phyloP scores from a whole-genome alignment of 257 asterid species.

The Primulina huaijiensis region DNA sequence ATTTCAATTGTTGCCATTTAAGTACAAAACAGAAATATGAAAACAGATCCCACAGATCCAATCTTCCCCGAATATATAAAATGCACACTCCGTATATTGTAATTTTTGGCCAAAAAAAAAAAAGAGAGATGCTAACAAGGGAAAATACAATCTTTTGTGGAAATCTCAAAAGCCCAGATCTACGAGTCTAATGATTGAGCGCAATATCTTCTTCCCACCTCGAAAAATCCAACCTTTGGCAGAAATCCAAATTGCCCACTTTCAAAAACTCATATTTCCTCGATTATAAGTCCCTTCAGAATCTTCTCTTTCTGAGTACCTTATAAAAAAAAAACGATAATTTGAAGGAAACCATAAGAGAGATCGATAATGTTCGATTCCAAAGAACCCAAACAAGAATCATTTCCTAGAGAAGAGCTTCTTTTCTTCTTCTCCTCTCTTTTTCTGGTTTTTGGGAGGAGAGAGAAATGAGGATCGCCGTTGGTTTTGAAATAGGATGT shows the following conservation, averaged over 20 bases:
- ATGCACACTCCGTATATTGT: constrained; percentile 9
- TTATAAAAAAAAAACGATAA: constrained; percentile 16
- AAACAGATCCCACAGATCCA: constrained; percentile 22
- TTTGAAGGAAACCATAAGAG: constrained; percentile 16
- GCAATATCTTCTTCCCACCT: constrained; percentile 27
- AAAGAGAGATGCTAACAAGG: neutral
- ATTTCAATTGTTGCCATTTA: constrained; percentile 51
- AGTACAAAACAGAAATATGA: constrained; percentile 11
- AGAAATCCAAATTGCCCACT: constrained; percentile 32
- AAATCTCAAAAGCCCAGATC: constrained; percentile 30
- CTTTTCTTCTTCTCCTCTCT: constrained; percentile 10
- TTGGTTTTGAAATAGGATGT: constrained; percentile 30
- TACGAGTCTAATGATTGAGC: constrained; percentile 16
- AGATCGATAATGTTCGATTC: constrained; percentile 25
- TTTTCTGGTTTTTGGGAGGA: constrained; percentile 26
- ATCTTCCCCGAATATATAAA: constrained; percentile 5
- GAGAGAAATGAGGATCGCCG: constrained; percentile 48
- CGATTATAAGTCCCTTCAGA: constrained; percentile 17
- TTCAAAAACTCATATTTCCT: constrained; percentile 18
- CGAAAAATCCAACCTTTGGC: constrained; percentile 18
- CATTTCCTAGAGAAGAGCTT: constrained; percentile 25
- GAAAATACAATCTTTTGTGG: constrained; percentile 6
- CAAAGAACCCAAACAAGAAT: constrained; percentile 26
- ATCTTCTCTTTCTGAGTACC: constrained; percentile 25
- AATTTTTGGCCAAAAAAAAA: constrained; percentile 8